These are phyloP conservation scores for Simplicillium sp. DNA, from an alignment of 2,329 filamentous ascomycete species.

Conservation along the genomic window DNA sequence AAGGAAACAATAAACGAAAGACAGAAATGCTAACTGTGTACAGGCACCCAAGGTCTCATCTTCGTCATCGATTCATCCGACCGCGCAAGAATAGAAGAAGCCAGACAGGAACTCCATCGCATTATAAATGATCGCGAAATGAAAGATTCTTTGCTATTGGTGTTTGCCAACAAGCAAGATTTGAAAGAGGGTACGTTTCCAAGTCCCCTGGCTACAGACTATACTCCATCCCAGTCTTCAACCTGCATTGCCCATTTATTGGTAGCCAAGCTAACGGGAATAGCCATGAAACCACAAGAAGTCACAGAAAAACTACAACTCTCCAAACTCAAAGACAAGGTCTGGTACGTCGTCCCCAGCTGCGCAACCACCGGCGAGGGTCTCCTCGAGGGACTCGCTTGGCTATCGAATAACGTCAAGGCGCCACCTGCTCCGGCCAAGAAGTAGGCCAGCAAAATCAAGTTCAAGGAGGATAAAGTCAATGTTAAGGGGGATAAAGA, in stretches of 20 bases:
- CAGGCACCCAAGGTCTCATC: slow-evolving; percentile 93
- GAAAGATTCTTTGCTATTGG: slow-evolving; percentile 86
- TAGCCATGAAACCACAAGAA: slow-evolving; percentile 74
- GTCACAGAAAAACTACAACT: slow-evolving; percentile 71
- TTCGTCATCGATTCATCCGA: slow-evolving; percentile 98
- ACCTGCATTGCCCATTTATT: too few relatives aligned
- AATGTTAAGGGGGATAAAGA: too few relatives aligned
- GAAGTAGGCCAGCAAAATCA: slow-evolving; percentile 33
- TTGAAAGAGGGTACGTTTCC: slow-evolving; percentile 58
- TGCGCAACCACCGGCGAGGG: slow-evolving; percentile 76
- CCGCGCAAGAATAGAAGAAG: slow-evolving; percentile 83
- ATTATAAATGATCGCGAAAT: slow-evolving; percentile 98
- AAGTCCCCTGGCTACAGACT: too few relatives aligned
- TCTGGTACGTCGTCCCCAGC: slow-evolving; percentile 78
- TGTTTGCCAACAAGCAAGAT: slow-evolving; percentile 99
- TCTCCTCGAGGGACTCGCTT: slow-evolving; percentile 70
- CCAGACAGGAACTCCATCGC: slow-evolving; percentile 84
- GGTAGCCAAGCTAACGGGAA: too few relatives aligned
- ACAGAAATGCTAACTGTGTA: slow-evolving; percentile 3
- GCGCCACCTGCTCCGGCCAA: slow-evolving; percentile 43
- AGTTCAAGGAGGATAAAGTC: too few relatives aligned
- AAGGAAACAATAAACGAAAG: too few relatives aligned
- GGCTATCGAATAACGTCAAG: slow-evolving; percentile 81
- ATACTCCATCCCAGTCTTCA: too few relatives aligned
- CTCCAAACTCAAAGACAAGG: slow-evolving; percentile 68